A percentile compares a stretch with the other conserved stretches of the same genome.
Conservation (phyloP, 345 rosid species). For the Boechera divaricarpa region DNA sequence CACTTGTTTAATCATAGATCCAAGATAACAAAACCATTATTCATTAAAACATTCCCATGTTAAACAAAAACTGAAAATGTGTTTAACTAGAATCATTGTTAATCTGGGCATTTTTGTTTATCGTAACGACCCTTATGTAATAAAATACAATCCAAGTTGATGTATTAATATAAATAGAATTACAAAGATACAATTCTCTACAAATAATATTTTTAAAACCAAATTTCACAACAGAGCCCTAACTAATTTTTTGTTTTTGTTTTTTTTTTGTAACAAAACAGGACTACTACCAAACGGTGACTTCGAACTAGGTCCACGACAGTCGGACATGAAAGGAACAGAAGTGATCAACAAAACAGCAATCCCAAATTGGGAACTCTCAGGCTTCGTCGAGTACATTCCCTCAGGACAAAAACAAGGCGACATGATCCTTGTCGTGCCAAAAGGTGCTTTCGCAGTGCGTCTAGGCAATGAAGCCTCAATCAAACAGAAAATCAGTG, state of each 20-base stretch:
- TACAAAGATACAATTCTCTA: neutral
- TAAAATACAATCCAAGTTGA: neutral
- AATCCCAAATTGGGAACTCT: constrained; percentile 75
- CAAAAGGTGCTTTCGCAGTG: constrained; percentile 75
- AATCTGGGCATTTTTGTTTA: neutral
- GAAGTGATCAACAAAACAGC: constrained; percentile 53
- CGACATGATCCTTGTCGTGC: constrained; percentile 91
- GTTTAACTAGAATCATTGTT: constrained; percentile 16
- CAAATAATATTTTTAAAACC: neutral
- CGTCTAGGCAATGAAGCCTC: constrained; percentile 91
- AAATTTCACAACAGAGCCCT: neutral
- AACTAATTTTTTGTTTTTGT: neutral
- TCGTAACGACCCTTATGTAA: neutral
- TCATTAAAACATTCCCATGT: constrained; percentile 28
- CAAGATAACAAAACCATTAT: neutral
- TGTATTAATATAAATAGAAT: neutral
- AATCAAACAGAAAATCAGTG: constrained; percentile 64
- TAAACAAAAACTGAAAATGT: constrained; percentile 5
- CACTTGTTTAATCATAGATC: constrained; percentile 7
- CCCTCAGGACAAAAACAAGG: constrained; percentile 91
- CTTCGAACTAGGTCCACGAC: constrained; percentile 69
- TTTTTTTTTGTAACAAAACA: constrained; percentile 11
- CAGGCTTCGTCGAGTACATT: constrained; percentile 86
- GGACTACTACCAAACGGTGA: constrained; percentile 82
- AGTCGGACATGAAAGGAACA: constrained; percentile 69